These are phyloP conservation scores for Hanseniaspora meyeri DNA, from an alignment of 805 yeast genomes.

Conservation along the genomic window DNA sequence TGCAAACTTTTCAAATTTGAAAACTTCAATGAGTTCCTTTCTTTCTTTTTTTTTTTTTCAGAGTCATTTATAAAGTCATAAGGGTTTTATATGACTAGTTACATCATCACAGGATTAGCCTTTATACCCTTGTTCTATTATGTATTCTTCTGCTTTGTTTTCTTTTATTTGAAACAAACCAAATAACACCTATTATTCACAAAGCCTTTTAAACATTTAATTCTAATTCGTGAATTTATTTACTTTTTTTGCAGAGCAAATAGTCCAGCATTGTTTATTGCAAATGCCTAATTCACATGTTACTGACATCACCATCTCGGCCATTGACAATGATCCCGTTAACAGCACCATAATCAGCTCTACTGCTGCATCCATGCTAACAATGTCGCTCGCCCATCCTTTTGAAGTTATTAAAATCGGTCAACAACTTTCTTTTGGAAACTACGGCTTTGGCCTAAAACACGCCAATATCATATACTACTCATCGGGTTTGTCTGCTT, in stretches of 20 bases:
- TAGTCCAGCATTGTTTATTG: no score
- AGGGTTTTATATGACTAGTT: not conserved
- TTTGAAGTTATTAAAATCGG: constrained; percentile 14
- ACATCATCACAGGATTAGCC: not conserved
- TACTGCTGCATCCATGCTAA: constrained; percentile 11
- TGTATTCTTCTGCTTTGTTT: no score
- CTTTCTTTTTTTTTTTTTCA: no score
- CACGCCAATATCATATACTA: constrained; percentile 4
- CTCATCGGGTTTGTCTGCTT: constrained; percentile 9
- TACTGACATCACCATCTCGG: not conserved
- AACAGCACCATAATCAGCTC: constrained; percentile 4
- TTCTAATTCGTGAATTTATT: no score
- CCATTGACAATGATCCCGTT: constrained; percentile 3
- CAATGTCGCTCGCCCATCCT: constrained; percentile 13
- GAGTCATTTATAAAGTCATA: no score
- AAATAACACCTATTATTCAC: no score
- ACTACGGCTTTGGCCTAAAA: constrained; percentile 2
- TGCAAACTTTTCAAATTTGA: not conserved
- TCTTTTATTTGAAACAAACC: no score
- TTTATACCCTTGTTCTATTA: not conserved
- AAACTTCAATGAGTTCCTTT: not conserved
- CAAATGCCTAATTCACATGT: constrained; percentile 3
- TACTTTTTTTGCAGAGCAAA: no score
- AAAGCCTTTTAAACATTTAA: not conserved
- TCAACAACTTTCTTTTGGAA: constrained; percentile 14